These are phyloP conservation scores for Dryas octopetala DNA, from an alignment of 306 rosid species.

Conservation along the genomic window DNA sequence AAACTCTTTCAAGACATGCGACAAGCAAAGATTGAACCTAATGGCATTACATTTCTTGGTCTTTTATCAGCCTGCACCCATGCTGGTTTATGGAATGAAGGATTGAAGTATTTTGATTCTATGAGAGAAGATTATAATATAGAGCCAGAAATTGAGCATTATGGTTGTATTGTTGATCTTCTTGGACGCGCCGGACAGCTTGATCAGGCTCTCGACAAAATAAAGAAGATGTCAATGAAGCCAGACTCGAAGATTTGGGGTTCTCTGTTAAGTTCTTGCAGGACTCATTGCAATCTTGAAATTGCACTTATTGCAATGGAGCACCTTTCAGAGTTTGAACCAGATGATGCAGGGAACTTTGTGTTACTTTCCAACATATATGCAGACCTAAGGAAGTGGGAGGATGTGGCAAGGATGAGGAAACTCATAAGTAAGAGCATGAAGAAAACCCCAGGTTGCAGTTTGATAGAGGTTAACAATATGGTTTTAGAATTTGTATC, in stretches of 20 bases:
- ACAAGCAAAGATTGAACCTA: slow-evolving; percentile 44
- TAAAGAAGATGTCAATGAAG: slow-evolving; percentile 63
- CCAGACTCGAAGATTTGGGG: slow-evolving; percentile 86
- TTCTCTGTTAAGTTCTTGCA: slow-evolving; percentile 69
- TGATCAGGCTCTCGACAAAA: slow-evolving; percentile 54
- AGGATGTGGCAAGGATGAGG: slow-evolving; percentile 60
- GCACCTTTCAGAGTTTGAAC: slow-evolving; percentile 62
- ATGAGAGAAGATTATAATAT: slow-evolving; percentile 42
- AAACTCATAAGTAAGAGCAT: slow-evolving; percentile 51
- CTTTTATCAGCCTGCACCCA: slow-evolving; percentile 74
- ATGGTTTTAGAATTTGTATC: slow-evolving; percentile 62
- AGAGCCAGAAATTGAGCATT: slow-evolving; percentile 65
- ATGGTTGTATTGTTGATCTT: slow-evolving; percentile 85
- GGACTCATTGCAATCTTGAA: slow-evolving; percentile 61
- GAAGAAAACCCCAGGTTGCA: slow-evolving; percentile 75
- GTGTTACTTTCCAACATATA: slow-evolving; percentile 73
- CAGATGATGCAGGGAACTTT: slow-evolving; percentile 79
- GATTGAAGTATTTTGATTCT: slow-evolving; percentile 55
- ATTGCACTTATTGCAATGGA: slow-evolving; percentile 63
- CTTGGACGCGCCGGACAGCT: slow-evolving; percentile 69
- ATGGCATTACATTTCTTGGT: slow-evolving; percentile 71
- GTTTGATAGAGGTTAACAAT: slow-evolving; percentile 64
- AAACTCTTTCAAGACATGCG: slow-evolving; percentile 61
- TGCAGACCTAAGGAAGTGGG: slow-evolving; percentile 81
- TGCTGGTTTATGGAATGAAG: slow-evolving; percentile 67